Evolutionary conservation across 306 rosid species (phyloP).

Genomic region (Vigna reflexopilosa): DNA sequence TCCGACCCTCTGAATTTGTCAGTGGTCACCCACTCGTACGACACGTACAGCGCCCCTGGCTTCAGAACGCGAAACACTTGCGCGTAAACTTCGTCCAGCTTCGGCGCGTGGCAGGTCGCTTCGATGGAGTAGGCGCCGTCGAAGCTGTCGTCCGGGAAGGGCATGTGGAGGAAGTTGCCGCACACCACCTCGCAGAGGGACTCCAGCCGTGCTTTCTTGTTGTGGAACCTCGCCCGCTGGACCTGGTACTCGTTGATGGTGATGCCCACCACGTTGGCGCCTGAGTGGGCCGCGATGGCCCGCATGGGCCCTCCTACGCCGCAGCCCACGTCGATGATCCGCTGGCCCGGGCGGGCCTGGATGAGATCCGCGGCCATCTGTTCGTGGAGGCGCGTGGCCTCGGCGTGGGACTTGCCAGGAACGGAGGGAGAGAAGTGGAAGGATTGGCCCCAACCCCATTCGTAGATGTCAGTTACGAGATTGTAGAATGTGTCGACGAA

Average conservation of each 20-base stretch:
- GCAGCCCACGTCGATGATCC: conserved; percentile 87
- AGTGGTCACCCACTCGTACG: conserved; percentile 97
- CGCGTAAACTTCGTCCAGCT: conserved; percentile 83
- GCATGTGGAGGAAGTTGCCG: conserved; percentile 94
- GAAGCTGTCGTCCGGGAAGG: conserved; percentile 72
- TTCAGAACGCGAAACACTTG: conserved; percentile 84
- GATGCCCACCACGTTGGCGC: conserved; percentile 88
- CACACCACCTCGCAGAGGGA: conserved; percentile 86
- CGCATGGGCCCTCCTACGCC: conserved; percentile 99
- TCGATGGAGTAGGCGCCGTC: conserved; percentile 98
- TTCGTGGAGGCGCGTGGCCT: conserved; percentile 95
- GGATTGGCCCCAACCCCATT: conserved; percentile 99
- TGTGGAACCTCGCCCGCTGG: conserved; percentile 71
- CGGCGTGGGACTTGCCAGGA: conserved; percentile 77
- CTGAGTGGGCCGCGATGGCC: conserved; percentile 88
- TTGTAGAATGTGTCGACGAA: conserved; percentile 96
- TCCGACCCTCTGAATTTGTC: conserved; percentile 61
- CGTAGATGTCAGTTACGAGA: conserved; percentile 90
- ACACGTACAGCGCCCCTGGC: conserved; percentile 83
- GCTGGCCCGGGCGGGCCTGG: conserved; percentile 55
- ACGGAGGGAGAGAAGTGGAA: conserved; percentile 86
- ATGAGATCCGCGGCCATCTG: conserved; percentile 95
- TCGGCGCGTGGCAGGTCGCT: conserved; percentile 99
- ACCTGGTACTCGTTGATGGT: conserved; percentile 98
- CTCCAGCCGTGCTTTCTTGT: conserved; percentile 84